Base-by-base conservation (phyloP, 768 basidiomycete species). In the Pisolithus albus region DNA sequence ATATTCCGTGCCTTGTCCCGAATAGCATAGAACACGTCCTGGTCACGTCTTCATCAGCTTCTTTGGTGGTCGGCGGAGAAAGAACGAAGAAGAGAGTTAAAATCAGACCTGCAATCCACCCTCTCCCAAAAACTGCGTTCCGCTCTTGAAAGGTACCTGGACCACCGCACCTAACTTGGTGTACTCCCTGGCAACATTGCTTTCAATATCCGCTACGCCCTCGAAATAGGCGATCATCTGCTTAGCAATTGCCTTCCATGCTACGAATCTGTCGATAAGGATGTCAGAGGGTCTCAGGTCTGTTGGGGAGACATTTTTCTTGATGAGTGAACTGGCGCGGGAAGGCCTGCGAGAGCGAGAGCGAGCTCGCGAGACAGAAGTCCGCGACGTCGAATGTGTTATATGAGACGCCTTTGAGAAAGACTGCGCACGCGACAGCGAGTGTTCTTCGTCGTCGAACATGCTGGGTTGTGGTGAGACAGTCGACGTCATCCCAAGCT, bases 121-220 rank as follows among this genome's bases (percentile, higher is more conserved):
- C 67, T 98, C 93, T n/a, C 96, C 96, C 4, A 99, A 76, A 65
- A 99, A 99, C 73, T 98, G 95, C 70, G 96, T 95, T 7, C 93
- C 94, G 3, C 90, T 81, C 34, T 86, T 76, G 74, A 99, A 98
- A 0, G 96, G 96, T 0, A 98, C 95, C 67, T 99, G 95, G 54
- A 99, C 95, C 54, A 98, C 91, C 2, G 86, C 92, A 9, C 89
- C 88, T 41, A 99, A 83, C 67, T 95, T 94, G 6, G 86, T 88
- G 63, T 97, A 79, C 70, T 98, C 95, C 55, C 83, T 82, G 11
- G 94, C 92, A 6, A 91, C 87, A 67, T 94, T 94, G 69, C 90
- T 91, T 72, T 99, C 88, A 53, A 97, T 95, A 65, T 97, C 94
- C 21, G 83, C 83, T 52, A 83, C 75, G 51, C 83, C 81, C 72